phyloP scores from a whole-genome alignment of 345 rosid genomes.

The Gossypium thurberi region DNA sequence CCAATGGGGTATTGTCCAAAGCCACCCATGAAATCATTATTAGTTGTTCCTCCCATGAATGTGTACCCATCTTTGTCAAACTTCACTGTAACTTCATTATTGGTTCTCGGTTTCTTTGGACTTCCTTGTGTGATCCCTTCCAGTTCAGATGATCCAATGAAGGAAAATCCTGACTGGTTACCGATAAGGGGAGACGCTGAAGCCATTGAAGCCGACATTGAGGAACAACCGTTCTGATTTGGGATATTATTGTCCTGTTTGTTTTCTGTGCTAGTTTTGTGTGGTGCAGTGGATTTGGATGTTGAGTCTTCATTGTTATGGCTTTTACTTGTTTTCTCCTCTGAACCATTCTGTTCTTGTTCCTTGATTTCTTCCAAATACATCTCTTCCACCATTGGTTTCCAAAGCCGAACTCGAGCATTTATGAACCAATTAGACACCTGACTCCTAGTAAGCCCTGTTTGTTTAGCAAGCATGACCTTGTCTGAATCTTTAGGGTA shows the following conservation, averaged over 20 bases:
- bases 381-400: slow-evolving; percentile 99
- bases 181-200: slow-evolving; percentile 40
- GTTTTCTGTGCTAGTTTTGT: slow-evolving; percentile 33
- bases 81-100: slow-evolving; percentile 47
- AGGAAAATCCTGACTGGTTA: slow-evolving; percentile 52
- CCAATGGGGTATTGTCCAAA: slow-evolving; percentile 92
- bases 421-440: slow-evolving; percentile 99
- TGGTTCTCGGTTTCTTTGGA: slow-evolving; percentile 66
- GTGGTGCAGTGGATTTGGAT: slow-evolving; percentile 49
- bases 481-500: slow-evolving; percentile 97
- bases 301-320: slow-evolving; percentile 55
- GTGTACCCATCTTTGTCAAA: slow-evolving; percentile 73
- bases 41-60: slow-evolving; percentile 60
- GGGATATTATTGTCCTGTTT: slow-evolving; percentile 20
- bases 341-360: slow-evolving; percentile 55
- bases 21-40: slow-evolving; percentile 62
- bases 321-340: slow-evolving; percentile 53
- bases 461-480: slow-evolving; percentile 85
- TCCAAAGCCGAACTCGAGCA: slow-evolving; percentile 98
- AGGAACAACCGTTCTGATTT: slow-evolving; percentile 28
- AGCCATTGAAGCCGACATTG: slow-evolving; percentile 41
- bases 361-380: slow-evolving; percentile 81
- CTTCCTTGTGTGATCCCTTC: slow-evolving; percentile 73
- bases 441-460: slow-evolving; percentile 92
- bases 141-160: slow-evolving; percentile 58